Evolutionary conservation across 352 stramenopile species (phyloP).

Genomic region (Globisporangium paddicum): DNA sequence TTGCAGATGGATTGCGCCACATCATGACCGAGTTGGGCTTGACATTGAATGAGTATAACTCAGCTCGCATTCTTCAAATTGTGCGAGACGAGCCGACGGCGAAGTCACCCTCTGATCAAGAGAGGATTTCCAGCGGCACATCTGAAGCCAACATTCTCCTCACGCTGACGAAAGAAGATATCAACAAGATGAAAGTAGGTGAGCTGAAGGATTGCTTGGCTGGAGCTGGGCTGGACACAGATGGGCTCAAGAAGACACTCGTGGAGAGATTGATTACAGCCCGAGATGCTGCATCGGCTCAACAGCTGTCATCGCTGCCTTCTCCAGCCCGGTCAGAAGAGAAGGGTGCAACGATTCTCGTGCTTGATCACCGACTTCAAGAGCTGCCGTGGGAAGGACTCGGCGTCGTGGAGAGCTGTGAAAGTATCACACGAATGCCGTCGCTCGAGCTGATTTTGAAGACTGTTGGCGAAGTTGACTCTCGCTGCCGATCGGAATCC

Average conservation of each 20-base stretch:
- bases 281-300: conserved; percentile 18
- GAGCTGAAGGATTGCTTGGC: conserved; percentile 38
- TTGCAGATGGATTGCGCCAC: conserved; percentile 29
- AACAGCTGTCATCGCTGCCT: conserved; percentile 1
- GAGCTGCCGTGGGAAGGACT: conserved; percentile 84
- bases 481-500: neutral
- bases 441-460: conserved; percentile 55
- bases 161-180: conserved; percentile 22
- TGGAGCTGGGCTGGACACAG: conserved; percentile 21
- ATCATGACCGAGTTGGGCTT: conserved; percentile 29
- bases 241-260: conserved; percentile 51
- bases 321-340: neutral
- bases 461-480: conserved; percentile 14
- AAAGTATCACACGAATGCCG: conserved; percentile 66
- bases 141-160: conserved; percentile 7
- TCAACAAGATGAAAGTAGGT: conserved; percentile 35
- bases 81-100: conserved; percentile 3
- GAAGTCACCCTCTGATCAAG: neutral
- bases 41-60: conserved; percentile 9
- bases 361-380: conserved; percentile 58
- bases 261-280: conserved; percentile 32
- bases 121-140: neutral
- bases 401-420: conserved; percentile 34
- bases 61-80: conserved; percentile 10
- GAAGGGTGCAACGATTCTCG: conserved; percentile 43